These are phyloP conservation scores for Cyclotella atomus DNA, from an alignment of 108 stramenopile genomes.

Conservation along the genomic window DNA sequence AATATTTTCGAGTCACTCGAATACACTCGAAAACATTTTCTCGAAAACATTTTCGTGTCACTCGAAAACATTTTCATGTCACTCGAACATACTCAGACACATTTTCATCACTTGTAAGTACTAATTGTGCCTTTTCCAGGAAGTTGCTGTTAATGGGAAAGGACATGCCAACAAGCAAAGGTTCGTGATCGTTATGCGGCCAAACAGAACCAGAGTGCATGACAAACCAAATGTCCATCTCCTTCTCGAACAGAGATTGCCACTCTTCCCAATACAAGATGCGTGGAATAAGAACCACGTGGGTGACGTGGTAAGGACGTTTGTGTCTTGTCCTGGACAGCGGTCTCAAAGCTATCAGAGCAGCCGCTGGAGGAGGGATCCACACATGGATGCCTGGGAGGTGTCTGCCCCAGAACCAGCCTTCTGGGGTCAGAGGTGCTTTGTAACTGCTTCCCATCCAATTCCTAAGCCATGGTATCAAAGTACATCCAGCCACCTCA, in stretches of 20 bases:
- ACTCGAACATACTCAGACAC: too few species aligned
- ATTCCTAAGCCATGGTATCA: background rate
- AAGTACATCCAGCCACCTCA: background rate
- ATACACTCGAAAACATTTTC: too few species aligned
- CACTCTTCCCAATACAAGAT: constrained; percentile 6
- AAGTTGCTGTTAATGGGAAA: constrained; percentile 24
- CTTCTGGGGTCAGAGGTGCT: background rate
- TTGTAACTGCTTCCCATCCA: constrained; percentile 9
- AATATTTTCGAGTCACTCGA: too few species aligned
- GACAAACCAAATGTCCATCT: constrained; percentile 9
- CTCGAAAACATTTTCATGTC: too few species aligned
- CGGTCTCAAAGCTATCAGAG: background rate
- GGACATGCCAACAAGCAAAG: constrained; percentile 27
- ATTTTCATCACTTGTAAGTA: too few species aligned
- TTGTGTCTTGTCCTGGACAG: background rate
- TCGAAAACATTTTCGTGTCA: too few species aligned
- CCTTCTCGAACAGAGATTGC: background rate
- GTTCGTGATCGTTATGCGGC: constrained; percentile 20
- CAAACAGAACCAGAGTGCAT: constrained; percentile 14
- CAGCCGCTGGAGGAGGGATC: constrained; percentile 12
- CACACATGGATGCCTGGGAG: constrained; percentile 17
- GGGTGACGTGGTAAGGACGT: background rate
- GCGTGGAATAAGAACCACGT: constrained; percentile 5
- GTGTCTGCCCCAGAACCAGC: constrained; percentile 6
- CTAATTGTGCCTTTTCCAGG: too few species aligned